Evolutionary conservation across 2,329 filamentous ascomycete species (phyloP).

Genomic region (Penicillium psychrosexuale): DNA sequence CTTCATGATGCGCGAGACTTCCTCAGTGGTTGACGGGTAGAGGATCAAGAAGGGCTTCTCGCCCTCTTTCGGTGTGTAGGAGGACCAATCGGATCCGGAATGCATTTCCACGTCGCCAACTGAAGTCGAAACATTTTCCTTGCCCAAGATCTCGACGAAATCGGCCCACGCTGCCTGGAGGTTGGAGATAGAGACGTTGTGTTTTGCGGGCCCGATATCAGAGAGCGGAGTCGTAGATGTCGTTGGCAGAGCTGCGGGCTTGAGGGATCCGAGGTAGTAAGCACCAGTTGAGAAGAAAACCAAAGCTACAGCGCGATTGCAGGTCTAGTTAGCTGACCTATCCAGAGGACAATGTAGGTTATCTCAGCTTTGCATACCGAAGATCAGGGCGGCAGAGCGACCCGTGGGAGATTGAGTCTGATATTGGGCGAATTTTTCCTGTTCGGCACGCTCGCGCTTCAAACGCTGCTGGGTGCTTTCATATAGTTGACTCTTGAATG

Average conservation of each 20-base stretch:
- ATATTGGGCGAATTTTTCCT: slow-evolving; percentile 49
- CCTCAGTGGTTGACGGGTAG: slow-evolving; percentile 72
- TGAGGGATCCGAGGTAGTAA: slow-evolving; percentile 55
- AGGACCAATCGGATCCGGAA: slow-evolving; percentile 63
- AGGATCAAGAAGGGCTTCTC: slow-evolving; percentile 61
- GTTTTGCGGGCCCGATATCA: slow-evolving; percentile 48
- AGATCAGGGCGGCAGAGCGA: slow-evolving; percentile 38
- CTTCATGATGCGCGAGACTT: slow-evolving; percentile 85
- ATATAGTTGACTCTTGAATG: slow-evolving; percentile 61
- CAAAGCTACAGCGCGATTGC: slow-evolving; percentile 42
- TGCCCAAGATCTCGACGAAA: slow-evolving; percentile 59
- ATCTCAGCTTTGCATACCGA: slow-evolving; percentile 26
- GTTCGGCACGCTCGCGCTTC: slow-evolving; percentile 57
- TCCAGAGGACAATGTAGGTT: slow-evolving; percentile 9
- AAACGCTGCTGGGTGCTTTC: slow-evolving; percentile 60
- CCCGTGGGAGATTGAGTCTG: slow-evolving; percentile 41
- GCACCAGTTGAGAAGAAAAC: slow-evolving; percentile 51
- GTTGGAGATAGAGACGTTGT: slow-evolving; percentile 56
- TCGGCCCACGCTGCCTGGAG: slow-evolving; percentile 64
- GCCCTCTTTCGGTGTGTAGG: slow-evolving; percentile 44
- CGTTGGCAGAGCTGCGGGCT: slow-evolving; percentile 46
- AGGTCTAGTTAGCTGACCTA: slow-evolving; percentile 6
- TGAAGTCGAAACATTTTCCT: slow-evolving; percentile 61
- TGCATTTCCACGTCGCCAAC: slow-evolving; percentile 55
- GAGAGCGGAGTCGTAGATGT: slow-evolving; percentile 58